These are phyloP conservation scores for Corrigiola litoralis DNA, from an alignment of 179 eudicot species.

Conservation along the genomic window DNA sequence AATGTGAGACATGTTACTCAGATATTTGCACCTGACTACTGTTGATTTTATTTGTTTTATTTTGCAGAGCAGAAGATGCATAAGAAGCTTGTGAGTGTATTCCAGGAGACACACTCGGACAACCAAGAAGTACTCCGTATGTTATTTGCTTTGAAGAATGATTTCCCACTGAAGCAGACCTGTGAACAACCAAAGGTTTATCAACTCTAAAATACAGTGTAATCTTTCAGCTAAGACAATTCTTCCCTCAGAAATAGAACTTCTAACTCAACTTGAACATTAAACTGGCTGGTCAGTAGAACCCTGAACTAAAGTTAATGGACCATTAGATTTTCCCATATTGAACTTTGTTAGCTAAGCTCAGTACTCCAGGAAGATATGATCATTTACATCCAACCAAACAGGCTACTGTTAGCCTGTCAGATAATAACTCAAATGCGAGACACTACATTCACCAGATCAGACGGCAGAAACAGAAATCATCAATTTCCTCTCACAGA, in stretches of 20 bases:
- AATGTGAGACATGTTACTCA: no score
- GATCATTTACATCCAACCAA: background rate
- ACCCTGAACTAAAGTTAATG: no score
- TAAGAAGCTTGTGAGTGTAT: slow-evolving; percentile 35
- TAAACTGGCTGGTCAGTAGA: no score
- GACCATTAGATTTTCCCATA: no score
- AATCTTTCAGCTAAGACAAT: background rate
- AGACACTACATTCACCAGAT: no score
- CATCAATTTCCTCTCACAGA: no score
- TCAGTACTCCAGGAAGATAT: background rate
- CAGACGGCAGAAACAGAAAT: no score
- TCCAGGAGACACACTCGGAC: slow-evolving; percentile 35
- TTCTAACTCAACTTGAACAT: background rate
- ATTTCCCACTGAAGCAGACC: slow-evolving; percentile 46
- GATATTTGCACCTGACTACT: background rate
- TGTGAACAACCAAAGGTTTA: slow-evolving; percentile 40
- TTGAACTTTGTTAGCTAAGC: background rate
- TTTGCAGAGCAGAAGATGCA: slow-evolving; percentile 51
- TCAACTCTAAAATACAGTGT: background rate
- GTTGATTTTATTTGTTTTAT: no score
- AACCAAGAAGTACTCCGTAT: slow-evolving; percentile 51
- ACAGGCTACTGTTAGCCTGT: no score
- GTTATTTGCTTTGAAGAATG: slow-evolving; percentile 42
- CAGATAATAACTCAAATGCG: no score
- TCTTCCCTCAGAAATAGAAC: background rate